Percentiles rank a stretch among this genome's conserved stretches.
These are phyloP conservation scores for Cardiospermum halicacabum DNA, from an alignment of 345 rosid genomes.

Conservation along the genomic window DNA sequence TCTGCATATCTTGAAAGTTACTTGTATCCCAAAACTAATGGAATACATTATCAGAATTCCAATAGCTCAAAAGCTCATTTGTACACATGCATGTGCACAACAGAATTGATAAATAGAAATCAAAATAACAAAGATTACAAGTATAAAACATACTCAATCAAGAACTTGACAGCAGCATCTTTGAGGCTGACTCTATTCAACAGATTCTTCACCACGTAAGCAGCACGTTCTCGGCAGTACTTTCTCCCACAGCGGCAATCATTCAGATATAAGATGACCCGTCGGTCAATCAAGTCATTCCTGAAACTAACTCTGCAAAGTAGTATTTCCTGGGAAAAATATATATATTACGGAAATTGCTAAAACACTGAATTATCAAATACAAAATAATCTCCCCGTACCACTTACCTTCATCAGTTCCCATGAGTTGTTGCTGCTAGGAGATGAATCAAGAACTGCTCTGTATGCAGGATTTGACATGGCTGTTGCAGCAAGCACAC, in stretches of 20 bases:
- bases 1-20: no score
- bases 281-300: conserved; percentile 65
- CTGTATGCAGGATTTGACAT: conserved; percentile 98
- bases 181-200: conserved; percentile 78
- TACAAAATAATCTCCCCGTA: conserved; percentile 1
- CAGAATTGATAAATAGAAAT: background rate
- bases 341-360: no score
- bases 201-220: conserved; percentile 61
- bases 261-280: conserved; percentile 62
- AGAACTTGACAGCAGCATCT: conserved; percentile 54
- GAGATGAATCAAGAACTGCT: conserved; percentile 93
- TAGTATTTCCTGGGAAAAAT: conserved; percentile 65
- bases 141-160: conserved; percentile 65
- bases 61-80: background rate
- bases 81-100: background rate
- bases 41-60: background rate
- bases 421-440: conserved; percentile 92
- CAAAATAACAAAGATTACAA: background rate
- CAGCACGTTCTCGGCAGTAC: conserved; percentile 76
- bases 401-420: conserved; percentile 85
- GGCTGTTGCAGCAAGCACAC: conserved; percentile 95
- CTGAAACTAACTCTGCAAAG: conserved; percentile 75
- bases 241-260: conserved; percentile 68
- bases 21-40: no score
- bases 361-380: background rate